Evolutionary conservation across 768 basidiomycete species (phyloP).

Genomic region (Paxillus involutus): DNA sequence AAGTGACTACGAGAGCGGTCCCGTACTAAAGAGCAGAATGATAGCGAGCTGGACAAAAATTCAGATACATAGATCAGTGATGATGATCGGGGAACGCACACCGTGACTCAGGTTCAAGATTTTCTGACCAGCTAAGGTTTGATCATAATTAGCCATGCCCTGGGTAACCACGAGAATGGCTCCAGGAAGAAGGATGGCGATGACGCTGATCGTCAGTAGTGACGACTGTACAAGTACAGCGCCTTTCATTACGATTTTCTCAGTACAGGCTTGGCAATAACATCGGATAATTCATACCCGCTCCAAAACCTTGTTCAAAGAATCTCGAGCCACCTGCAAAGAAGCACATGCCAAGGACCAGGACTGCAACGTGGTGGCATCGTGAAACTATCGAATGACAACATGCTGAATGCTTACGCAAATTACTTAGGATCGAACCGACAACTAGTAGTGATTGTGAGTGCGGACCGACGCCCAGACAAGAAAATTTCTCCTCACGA

Average conservation of each 20-base stretch:
- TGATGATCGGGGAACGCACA: conserved; percentile 38
- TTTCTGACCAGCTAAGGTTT: conserved; percentile 35
- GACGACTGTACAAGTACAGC: conserved; percentile 75
- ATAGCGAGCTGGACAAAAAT: conserved; percentile 56
- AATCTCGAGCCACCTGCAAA: conserved; percentile 78
- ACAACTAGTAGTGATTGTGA: conserved; percentile 52
- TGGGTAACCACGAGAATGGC: conserved; percentile 69
- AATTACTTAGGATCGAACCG: conserved; percentile 80
- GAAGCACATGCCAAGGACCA: conserved; percentile 84
- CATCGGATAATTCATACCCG: conserved; percentile 44
- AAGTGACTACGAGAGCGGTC: background rate
- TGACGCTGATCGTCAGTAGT: conserved; percentile 72
- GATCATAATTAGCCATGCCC: conserved; percentile 8
- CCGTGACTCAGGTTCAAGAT: conserved; percentile 78
- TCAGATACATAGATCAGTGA: conserved; percentile 5
- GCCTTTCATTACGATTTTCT: conserved; percentile 37
- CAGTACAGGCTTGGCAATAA: background rate
- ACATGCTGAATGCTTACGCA: conserved; percentile 40
- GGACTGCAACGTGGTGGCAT: conserved; percentile 44
- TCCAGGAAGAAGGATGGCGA: conserved; percentile 72
- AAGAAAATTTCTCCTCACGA: conserved; percentile 42
- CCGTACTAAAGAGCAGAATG: conserved; percentile 72
- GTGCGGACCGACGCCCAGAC: background rate
- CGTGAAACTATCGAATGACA: background rate
- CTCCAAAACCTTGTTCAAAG: conserved; percentile 76